A percentile compares a stretch with the other conserved stretches of the same genome.
phyloP scores from a whole-genome alignment of 2,329 filamentous ascomycete species.

The Aphanoascus verrucosus region DNA sequence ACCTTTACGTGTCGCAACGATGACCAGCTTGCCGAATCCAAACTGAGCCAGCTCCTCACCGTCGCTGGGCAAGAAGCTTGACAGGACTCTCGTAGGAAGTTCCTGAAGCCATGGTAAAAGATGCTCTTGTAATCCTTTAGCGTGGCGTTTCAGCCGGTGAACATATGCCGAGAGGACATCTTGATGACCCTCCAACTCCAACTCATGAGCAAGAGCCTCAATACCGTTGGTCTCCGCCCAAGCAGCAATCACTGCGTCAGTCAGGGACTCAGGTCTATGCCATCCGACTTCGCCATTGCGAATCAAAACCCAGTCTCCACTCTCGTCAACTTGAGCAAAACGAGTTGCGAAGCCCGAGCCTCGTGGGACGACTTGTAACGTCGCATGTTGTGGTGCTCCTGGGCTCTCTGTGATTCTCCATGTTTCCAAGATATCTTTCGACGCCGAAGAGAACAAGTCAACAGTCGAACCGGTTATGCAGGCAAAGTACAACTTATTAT shows the following conservation, averaged over 20 bases:
- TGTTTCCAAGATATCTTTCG: slow-evolving; percentile 62
- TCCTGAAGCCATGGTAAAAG: slow-evolving; percentile 62
- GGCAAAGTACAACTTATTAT: slow-evolving; percentile 80
- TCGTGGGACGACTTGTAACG: slow-evolving; percentile 73
- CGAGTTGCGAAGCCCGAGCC: slow-evolving; percentile 64
- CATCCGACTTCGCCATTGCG: slow-evolving; percentile 73
- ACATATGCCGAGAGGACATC: slow-evolving; percentile 73
- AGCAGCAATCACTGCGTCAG: slow-evolving; percentile 64
- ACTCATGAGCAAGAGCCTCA: slow-evolving; percentile 64
- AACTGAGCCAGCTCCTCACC: slow-evolving; percentile 52
- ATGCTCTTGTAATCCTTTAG: slow-evolving; percentile 59
- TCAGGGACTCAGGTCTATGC: slow-evolving; percentile 71
- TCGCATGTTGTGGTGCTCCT: slow-evolving; percentile 51
- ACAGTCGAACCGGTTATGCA: slow-evolving; percentile 67
- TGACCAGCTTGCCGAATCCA: slow-evolving; percentile 75
- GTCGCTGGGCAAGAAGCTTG: slow-evolving; percentile 48
- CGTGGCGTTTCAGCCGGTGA: slow-evolving; percentile 72
- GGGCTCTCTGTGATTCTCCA: slow-evolving; percentile 52
- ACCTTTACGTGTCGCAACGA: slow-evolving; percentile 69
- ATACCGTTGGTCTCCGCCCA: slow-evolving; percentile 68
- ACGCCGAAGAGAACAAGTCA: slow-evolving; percentile 62
- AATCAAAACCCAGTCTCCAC: slow-evolving; percentile 69
- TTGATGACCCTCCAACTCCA: slow-evolving; percentile 77
- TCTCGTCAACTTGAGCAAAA: slow-evolving; percentile 55
- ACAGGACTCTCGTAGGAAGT: slow-evolving; percentile 58